Conservation (phyloP, 805 yeast species). For the Kluyveromyces aestuarii region DNA sequence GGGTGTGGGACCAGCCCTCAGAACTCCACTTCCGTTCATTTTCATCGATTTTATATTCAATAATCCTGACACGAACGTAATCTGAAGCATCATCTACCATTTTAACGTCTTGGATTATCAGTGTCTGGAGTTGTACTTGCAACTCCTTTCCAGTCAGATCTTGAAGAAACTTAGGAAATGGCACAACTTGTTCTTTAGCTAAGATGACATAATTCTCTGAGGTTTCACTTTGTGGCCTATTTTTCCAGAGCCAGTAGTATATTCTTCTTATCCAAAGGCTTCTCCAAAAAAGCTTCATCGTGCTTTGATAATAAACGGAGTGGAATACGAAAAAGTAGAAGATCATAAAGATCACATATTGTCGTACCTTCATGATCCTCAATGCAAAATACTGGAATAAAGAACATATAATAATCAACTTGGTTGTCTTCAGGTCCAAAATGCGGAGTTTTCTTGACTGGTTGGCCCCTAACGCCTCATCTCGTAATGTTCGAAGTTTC, state of each 20-base stretch:
- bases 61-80: constrained; percentile 8
- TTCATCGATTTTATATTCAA: constrained; percentile 19
- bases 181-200: background rate
- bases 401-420: background rate
- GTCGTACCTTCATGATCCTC: background rate
- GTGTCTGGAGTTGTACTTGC: constrained; percentile 9
- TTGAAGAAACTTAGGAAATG: constrained; percentile 10
- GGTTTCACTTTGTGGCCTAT: background rate
- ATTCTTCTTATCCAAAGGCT: constrained; percentile 11
- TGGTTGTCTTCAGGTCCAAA: background rate
- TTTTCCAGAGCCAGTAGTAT: constrained; percentile 5
- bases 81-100: constrained; percentile 1
- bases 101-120: constrained; percentile 8
- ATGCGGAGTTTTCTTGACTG: background rate
- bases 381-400: background rate
- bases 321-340: constrained; percentile 11
- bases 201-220: background rate
- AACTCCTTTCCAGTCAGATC: constrained; percentile 6
- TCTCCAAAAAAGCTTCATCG: constrained; percentile 23
- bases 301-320: constrained; percentile 22
- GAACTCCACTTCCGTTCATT: constrained; percentile 25
- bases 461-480: constrained; percentile 7
- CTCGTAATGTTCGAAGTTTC: constrained; percentile 16
- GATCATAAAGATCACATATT: constrained; percentile 9
- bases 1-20: constrained; percentile 15